Evolutionary conservation across 2,329 filamentous ascomycete species (phyloP), one percentile per base, ranked within the genome.

Genomic region (Aspergillus vadensis): DNA sequence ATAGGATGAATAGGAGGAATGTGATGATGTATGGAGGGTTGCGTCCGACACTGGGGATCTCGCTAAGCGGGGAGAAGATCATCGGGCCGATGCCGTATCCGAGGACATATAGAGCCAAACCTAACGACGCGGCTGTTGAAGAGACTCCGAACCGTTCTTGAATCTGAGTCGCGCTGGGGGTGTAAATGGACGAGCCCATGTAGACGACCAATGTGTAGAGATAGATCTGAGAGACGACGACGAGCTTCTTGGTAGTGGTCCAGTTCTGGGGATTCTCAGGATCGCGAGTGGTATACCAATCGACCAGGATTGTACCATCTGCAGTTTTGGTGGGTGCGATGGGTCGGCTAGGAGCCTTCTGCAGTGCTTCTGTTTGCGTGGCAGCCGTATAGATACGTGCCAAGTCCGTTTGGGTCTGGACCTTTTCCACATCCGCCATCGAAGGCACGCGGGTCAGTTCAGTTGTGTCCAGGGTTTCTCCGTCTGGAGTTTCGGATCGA

Each of bases 121-220:
- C 56, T 17, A 58, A 48, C 19, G 56, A 58, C 8, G 47, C 48
- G 2, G 49, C 56, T n/a, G 56, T 52, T 15, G 48, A 23, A 12
- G 56, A 38, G 17, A 58, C 56, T 2, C 21, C 32, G 19, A 44
- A 58, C 4, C n/a, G 47, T 7, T 15, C 23, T 25, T 51, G 38
- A 15, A 60, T 44, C n/a, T 55, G 21, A 8, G 36, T 32, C 12
- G 57, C 21, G 21, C 39, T 44, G 5, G 59, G 55, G 7, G 56
- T 43, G 14, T 54, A 58, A n/a, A 57, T 55, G 23, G 59, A 54
- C 15, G 59, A 58, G 7, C 38, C 41, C 50, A 58, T 55, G 44
- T 61, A 61, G 14, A 61, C 59, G 15, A 41, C 51, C 5, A 61
- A 48, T 1, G 59, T 55, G 36, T 58, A 58, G 43, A 58, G 38